Evolutionary conservation across 495 filamentous ascomycete genomes (phyloP).

Genomic region (Aspergillus olivimuriae): DNA sequence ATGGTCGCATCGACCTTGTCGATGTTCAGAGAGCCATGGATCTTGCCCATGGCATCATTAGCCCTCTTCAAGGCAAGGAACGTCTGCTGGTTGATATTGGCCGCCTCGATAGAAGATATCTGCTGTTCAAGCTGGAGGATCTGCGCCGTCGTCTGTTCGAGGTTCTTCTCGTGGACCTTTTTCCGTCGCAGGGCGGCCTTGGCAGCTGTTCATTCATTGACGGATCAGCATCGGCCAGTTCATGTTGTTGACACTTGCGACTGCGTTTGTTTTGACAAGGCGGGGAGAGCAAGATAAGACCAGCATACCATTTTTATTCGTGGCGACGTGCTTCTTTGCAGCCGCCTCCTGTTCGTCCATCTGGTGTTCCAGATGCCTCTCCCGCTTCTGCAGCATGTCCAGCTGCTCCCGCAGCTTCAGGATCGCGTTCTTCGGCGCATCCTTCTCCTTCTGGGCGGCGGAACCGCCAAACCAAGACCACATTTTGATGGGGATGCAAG

Average conservation of each 20-base stretch:
- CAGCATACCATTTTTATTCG: conserved; percentile 73
- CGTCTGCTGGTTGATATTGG: conserved; percentile 98
- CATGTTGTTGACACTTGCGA: no score
- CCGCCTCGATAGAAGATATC: conserved; percentile 93
- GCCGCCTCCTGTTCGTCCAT: conserved; percentile 89
- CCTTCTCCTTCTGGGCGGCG: conserved; percentile 75
- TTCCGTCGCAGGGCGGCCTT: conserved; percentile 90
- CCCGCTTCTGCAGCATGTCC: conserved; percentile 95
- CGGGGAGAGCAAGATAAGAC: no score
- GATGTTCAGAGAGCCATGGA: conserved; percentile 83
- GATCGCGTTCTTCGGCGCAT: conserved; percentile 96
- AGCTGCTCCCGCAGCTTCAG: conserved; percentile 80
- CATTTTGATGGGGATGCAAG: conserved; percentile 35
- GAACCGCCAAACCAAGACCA: conserved; percentile 86
- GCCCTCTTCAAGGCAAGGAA: conserved; percentile 90
- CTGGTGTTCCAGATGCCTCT: conserved; percentile 82
- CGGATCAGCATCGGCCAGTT: no score
- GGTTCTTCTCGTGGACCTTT: conserved; percentile 84
- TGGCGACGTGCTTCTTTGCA: conserved; percentile 81
- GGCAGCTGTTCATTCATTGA: conserved; percentile 63
- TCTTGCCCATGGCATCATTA: conserved; percentile 79
- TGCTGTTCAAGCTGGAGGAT: conserved; percentile 90
- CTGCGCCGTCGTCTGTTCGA: conserved; percentile 83
- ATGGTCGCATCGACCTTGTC: conserved; percentile 93
- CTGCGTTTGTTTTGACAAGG: conserved; percentile 5